Conservation (phyloP, 495 filamentous ascomycete genomes). For the Hapsidospora chrysogenum region DNA sequence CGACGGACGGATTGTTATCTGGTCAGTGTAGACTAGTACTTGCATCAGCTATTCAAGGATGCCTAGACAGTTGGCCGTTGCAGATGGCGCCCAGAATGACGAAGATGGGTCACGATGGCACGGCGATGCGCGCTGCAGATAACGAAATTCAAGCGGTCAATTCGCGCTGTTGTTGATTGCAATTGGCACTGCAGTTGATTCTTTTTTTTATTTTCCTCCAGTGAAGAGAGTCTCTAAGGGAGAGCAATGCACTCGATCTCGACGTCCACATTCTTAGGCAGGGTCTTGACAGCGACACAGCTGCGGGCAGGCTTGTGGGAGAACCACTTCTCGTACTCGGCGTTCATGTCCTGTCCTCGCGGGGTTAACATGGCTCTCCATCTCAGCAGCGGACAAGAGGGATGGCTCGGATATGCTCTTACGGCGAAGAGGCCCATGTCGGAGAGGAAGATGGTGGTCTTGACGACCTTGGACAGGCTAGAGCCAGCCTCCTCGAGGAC, state of each 20-base stretch:
- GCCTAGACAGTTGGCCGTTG: too few species aligned
- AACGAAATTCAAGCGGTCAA: too few species aligned
- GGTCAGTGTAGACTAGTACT: conserved; percentile 11
- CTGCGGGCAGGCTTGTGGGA: conserved; percentile 77
- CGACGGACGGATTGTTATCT: conserved; percentile 87
- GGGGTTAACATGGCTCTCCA: too few species aligned
- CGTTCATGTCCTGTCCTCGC: conserved; percentile 55
- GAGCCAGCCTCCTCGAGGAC: conserved; percentile 65
- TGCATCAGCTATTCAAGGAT: too few species aligned
- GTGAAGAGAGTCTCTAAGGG: conserved; percentile 32
- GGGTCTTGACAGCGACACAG: conserved; percentile 78
- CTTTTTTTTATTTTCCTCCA: too few species aligned
- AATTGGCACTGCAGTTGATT: too few species aligned
- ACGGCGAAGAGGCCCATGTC: conserved; percentile 70
- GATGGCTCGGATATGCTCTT: too few species aligned
- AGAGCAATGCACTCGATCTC: conserved; percentile 88
- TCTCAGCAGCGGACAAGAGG: neutral
- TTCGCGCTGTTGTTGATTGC: too few species aligned
- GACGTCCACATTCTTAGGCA: conserved; percentile 78
- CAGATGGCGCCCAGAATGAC: too few species aligned
- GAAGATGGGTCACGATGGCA: too few species aligned
- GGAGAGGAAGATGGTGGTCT: conserved; percentile 68
- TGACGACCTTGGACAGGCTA: conserved; percentile 58
- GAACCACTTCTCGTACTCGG: conserved; percentile 77
- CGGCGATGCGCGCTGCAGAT: too few species aligned